Base-by-base conservation (phyloP, 352 stramenopile genomes). In the Aphanomyces euteiches region DNA sequence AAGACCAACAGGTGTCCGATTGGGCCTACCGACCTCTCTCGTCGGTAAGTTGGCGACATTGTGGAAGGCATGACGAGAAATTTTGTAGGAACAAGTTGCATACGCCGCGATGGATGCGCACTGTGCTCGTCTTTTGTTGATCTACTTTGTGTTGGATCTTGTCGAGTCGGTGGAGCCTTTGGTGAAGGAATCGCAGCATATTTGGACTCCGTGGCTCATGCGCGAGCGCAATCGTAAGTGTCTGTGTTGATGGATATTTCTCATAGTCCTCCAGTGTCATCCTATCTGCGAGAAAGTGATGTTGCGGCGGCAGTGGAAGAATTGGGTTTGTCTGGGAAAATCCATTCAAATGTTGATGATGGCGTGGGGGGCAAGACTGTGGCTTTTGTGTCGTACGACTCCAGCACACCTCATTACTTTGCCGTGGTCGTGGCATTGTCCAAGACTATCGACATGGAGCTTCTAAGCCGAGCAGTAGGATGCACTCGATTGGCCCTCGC, bases 351-450 rank as follows among this genome's bases (percentile, higher is more conserved):
- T n/a, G 28, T 28, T 28, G 28, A 28, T 28, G 28, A 28, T 28
- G 28, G 28, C 28, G 28, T 28, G 3, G 50, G 89, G 2, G 81
- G 88, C 56, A 91, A 90, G 67, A 91, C 78, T 3, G 88, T 91
- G 64, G 84, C 84, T 4, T 50, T 89, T 2, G 28, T 80, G 7
- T 43, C 84, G 66, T 73, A 17, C 28, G 74, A 53, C 28, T 28
- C 58, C 10, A 67, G 8, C 36, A 2, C 8, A 67, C 1, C 7
- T 56, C 8, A 43, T 65, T 84, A 88, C 47, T 77, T 73, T 5
- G 84, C 82, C 4, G 82, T 84, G 19, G 79, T 91, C 21, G 43
- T 91, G 1, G 61, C 75, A 3, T 59, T 90, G 12, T 72, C 82
- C 56, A 69, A 76, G 48, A 85, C 75, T 1, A 90, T 91, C 57